These are phyloP conservation scores for Delphinella strobiligena DNA, from an alignment of 2,329 filamentous ascomycete genomes.

Conservation along the genomic window DNA sequence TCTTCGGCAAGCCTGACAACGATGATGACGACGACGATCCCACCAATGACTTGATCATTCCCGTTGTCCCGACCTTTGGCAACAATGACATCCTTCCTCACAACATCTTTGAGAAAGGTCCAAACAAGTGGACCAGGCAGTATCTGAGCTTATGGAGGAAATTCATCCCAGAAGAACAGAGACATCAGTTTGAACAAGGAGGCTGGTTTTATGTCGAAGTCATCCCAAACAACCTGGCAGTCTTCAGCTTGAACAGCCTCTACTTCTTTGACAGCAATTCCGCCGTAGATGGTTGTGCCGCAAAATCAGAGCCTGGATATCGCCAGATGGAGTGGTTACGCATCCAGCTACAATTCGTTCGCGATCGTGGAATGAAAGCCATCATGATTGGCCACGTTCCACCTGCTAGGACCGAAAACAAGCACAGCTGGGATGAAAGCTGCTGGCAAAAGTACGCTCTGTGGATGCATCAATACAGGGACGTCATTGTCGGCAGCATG, in stretches of 20 bases:
- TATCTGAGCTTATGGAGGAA: conserved; percentile 69
- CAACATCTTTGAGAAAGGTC: conserved; percentile 78
- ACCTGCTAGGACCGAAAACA: conserved; percentile 72
- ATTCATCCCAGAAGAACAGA: conserved; percentile 87
- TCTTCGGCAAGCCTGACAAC: conserved; percentile 50
- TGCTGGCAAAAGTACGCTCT: conserved; percentile 97
- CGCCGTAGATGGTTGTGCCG: conserved; percentile 79
- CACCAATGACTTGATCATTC: conserved; percentile 54
- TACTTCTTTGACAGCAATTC: conserved; percentile 83
- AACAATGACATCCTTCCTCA: conserved; percentile 98
- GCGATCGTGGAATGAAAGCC: conserved; percentile 78
- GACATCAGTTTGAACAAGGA: conserved; percentile 79
- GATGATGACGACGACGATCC: conserved; percentile 33
- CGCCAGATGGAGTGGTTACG: conserved; percentile 95
- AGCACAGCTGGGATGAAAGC: conserved; percentile 86
- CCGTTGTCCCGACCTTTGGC: conserved; percentile 80
- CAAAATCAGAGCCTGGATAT: conserved; percentile 72
- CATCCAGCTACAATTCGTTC: conserved; percentile 73
- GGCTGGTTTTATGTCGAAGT: conserved; percentile 95
- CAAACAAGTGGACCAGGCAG: conserved; percentile 71
- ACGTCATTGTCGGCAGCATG: conserved; percentile 66
- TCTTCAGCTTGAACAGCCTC: conserved; percentile 91
- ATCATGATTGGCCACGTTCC: conserved; percentile 92
- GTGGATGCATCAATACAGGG: conserved; percentile 81
- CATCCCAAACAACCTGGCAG: conserved; percentile 70